phyloP scores from a whole-genome alignment of 768 basidiomycete species.

The Candolleomyces efflorescens region DNA sequence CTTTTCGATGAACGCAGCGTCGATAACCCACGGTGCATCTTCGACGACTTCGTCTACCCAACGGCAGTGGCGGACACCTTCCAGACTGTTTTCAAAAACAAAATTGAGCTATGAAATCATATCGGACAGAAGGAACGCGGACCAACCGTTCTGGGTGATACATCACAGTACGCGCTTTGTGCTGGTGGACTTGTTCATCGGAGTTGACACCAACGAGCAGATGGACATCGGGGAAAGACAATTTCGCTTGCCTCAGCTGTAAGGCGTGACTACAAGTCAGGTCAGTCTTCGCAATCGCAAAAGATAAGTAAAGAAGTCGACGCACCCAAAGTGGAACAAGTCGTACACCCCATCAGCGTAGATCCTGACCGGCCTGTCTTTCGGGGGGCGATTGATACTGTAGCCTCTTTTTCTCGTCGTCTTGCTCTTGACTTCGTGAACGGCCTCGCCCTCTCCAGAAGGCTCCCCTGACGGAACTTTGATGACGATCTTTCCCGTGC shows the following conservation, averaged over 20 bases:
- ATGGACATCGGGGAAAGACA: constrained; percentile 86
- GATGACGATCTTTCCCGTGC: constrained; percentile 1
- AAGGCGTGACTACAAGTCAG: constrained; percentile 69
- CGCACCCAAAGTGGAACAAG: constrained; percentile 93
- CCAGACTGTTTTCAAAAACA: constrained; percentile 45
- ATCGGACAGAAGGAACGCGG: not conserved
- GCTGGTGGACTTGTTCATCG: constrained; percentile 70
- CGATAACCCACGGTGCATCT: constrained; percentile 89
- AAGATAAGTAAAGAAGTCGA: constrained; percentile 3
- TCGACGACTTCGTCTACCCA: constrained; percentile 96
- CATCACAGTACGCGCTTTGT: constrained; percentile 88
- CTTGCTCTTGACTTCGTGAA: not conserved
- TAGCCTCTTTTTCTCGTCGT: constrained; percentile 34
- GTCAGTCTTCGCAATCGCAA: not conserved
- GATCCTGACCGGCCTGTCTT: constrained; percentile 75
- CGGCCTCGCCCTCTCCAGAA: not conserved
- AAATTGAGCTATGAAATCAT: not conserved
- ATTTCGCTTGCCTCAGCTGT: constrained; percentile 94
- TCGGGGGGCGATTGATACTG: constrained; percentile 83
- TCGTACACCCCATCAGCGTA: constrained; percentile 99
- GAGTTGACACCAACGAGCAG: constrained; percentile 92
- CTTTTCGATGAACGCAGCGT: constrained; percentile 75
- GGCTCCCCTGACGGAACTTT: not conserved
- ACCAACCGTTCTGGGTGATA: constrained; percentile 77
- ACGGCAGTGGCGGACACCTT: constrained; percentile 90